phyloP scores from a whole-genome alignment of 768 basidiomycete genomes.

The Podaxis rugospora region DNA sequence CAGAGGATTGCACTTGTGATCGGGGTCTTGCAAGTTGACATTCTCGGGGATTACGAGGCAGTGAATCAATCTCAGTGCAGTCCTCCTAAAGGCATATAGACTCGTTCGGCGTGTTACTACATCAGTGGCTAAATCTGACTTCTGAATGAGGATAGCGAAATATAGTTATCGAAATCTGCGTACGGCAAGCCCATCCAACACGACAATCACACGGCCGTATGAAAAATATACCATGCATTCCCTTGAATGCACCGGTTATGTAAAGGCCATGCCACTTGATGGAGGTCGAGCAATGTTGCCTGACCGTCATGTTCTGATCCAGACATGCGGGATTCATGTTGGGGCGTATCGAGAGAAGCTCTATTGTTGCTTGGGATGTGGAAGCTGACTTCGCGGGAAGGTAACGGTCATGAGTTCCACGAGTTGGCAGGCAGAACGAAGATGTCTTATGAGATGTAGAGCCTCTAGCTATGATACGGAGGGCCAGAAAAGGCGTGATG shows the following conservation, averaged over 20 bases:
- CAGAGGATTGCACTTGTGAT: neutral
- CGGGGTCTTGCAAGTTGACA: neutral
- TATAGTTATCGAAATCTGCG: neutral
- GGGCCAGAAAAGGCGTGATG: neutral
- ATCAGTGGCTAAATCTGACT: neutral
- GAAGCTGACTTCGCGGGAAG: neutral
- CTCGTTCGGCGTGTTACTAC: neutral
- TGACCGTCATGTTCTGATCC: no score
- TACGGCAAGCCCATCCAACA: neutral
- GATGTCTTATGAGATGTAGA: neutral
- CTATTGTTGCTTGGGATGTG: neutral
- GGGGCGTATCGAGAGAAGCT: no score
- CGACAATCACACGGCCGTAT: no score
- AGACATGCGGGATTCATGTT: no score
- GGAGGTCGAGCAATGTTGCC: no score
- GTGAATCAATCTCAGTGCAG: neutral
- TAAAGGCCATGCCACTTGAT: no score
- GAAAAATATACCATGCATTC: no score
- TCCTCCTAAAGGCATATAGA: neutral
- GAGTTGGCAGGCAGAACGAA: neutral
- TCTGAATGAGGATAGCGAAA: neutral
- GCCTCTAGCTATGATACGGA: no score
- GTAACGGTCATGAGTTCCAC: neutral
- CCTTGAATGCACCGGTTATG: no score
- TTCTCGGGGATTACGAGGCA: neutral